These are phyloP conservation scores for Penicillium oxalicum DNA, from an alignment of 2,329 filamentous ascomycete species.

Conservation along the genomic window DNA sequence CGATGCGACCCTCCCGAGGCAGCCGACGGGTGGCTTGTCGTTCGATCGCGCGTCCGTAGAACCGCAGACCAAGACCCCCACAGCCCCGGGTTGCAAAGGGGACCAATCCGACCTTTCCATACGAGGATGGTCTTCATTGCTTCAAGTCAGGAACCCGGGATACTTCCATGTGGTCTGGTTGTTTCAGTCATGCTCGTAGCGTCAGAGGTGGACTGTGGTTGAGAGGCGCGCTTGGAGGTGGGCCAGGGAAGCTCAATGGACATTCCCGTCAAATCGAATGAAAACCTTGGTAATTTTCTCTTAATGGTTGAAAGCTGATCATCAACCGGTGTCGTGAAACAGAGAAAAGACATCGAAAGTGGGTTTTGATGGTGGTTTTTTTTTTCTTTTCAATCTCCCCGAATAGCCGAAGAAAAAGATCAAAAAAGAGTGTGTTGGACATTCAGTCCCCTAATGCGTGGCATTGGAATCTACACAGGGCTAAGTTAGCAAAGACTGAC, in stretches of 20 bases:
- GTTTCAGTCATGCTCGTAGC: constrained; percentile 14
- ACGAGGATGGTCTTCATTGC: constrained; percentile 34
- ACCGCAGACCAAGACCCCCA: constrained; percentile 24
- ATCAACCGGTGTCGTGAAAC: constrained; percentile 16
- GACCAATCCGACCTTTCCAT: constrained; percentile 36
- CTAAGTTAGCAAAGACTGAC: constrained; percentile 12
- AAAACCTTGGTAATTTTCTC: constrained; percentile 4
- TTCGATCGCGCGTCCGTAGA: constrained; percentile 12
- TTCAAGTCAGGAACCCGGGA: constrained; percentile 36
- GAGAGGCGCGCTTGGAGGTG: constrained; percentile 12
- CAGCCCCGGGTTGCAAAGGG: constrained; percentile 26
- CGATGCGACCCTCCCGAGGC: constrained; percentile 7
- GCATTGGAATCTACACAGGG: constrained; percentile 11
- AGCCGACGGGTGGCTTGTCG: constrained; percentile 13
- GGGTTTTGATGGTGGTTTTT: constrained; percentile 9
- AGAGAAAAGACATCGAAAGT: constrained; percentile 11
- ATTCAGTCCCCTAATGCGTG: constrained; percentile 26
- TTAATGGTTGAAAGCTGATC: constrained; percentile 11
- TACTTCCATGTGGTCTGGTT: constrained; percentile 25
- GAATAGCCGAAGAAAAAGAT: no score
- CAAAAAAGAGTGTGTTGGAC: constrained; percentile 3
- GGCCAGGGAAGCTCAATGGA: constrained; percentile 6
- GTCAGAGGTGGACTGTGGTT: constrained; percentile 10
- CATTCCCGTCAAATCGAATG: constrained; percentile 11
- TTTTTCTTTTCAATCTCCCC: not conserved